Percentiles rank a stretch among this genome's conserved stretches.
Conservation (phyloP, 352 stramenopile genomes). For the Saprolegnia diclina region DNA sequence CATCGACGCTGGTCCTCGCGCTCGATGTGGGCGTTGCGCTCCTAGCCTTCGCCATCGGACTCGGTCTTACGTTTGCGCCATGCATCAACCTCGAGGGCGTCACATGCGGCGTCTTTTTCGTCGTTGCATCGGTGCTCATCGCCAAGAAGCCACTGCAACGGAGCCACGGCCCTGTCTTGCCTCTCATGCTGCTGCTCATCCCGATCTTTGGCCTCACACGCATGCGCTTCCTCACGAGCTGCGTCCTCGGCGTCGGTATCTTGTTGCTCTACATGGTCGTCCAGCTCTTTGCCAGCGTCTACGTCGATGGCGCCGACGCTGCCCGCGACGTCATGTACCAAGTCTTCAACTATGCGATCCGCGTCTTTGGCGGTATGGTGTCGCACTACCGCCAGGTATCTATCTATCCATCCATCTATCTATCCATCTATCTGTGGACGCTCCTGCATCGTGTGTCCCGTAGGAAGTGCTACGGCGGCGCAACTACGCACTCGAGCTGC, state of each 20-base stretch:
- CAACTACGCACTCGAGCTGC: constrained; percentile 40
- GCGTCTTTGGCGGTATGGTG: constrained; percentile 34
- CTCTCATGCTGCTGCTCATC: constrained; percentile 41
- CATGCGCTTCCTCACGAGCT: constrained; percentile 38
- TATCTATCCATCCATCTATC: not conserved
- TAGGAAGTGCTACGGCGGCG: constrained; percentile 35
- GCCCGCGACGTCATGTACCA: constrained; percentile 37
- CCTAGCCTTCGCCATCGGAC: constrained; percentile 20
- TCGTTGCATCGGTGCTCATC: constrained; percentile 33
- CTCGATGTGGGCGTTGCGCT: constrained; percentile 32
- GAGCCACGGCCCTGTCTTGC: constrained; percentile 33
- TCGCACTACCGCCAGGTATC: constrained; percentile 35
- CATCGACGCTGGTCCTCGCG: constrained; percentile 24
- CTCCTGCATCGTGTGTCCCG: not conserved
- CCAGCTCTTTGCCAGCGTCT: constrained; percentile 30
- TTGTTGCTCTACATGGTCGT: constrained; percentile 29
- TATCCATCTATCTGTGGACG: too few relatives aligned
- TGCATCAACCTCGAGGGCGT: constrained; percentile 33
- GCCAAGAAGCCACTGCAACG: constrained; percentile 35
- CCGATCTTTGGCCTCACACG: constrained; percentile 43
- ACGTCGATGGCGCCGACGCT: constrained; percentile 31
- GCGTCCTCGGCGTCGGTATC: constrained; percentile 31
- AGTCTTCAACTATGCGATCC: constrained; percentile 40
- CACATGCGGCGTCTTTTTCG: constrained; percentile 33
- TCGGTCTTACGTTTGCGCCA: constrained; percentile 30